A percentile compares a stretch with the other conserved stretches of the same genome.
These are phyloP conservation scores for Sphagnum contortum DNA, from an alignment of 225 moss, liverwort and hornwort genomes.

Conservation along the genomic window DNA sequence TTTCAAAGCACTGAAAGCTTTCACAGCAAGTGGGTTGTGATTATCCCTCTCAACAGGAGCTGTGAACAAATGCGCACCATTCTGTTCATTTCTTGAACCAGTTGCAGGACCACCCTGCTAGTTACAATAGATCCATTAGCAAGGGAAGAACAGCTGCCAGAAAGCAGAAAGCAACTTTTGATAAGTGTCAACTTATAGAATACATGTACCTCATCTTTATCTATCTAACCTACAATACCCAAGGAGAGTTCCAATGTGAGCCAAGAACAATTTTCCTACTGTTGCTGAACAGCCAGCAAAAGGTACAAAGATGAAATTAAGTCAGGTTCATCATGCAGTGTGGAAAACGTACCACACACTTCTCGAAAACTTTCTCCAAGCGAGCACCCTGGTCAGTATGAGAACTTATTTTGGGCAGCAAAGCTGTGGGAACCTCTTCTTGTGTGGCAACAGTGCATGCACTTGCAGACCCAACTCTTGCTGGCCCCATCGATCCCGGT, in stretches of 20 bases:
- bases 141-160: neutral
- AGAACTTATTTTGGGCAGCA: neutral
- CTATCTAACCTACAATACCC: too few relatives aligned
- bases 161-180: neutral
- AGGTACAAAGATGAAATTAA: too few relatives aligned
- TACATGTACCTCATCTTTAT: too few relatives aligned
- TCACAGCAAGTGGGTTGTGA: neutral
- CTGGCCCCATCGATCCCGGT: neutral
- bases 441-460: neutral
- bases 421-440: neutral
- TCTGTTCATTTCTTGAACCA: neutral
- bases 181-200: neutral
- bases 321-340: too few relatives aligned
- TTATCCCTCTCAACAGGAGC: neutral
- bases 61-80: neutral
- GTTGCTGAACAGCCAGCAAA: too few relatives aligned
- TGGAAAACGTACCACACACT: neutral
- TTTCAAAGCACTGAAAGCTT: neutral
- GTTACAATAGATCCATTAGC: neutral
- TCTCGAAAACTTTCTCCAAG: neutral
- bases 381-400: neutral
- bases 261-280: too few relatives aligned
- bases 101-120: neutral
- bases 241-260: too few relatives aligned
- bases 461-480: neutral